phyloP scores from a whole-genome alignment of 2,329 filamentous ascomycete genomes.

The Fusarium sp. region DNA sequence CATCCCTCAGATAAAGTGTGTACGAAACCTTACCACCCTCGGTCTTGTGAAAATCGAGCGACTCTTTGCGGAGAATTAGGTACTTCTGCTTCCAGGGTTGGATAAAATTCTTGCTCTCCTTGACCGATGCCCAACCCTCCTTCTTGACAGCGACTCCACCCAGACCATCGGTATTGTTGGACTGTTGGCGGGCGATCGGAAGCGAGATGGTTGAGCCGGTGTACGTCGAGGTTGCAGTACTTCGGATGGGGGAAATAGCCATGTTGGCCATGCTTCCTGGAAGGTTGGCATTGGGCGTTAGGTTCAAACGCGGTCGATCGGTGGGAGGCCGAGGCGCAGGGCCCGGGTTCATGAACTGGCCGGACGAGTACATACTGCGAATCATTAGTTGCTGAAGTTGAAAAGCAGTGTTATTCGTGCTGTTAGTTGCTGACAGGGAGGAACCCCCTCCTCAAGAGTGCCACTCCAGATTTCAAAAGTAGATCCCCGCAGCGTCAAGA shows the following conservation, averaged over 20 bases:
- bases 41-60: conserved; percentile 93
- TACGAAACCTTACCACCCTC: conserved; percentile 89
- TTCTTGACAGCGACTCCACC: conserved; percentile 79
- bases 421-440: conserved; percentile 7
- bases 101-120: conserved; percentile 89
- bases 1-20: conserved; percentile 84
- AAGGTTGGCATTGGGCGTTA: conserved; percentile 79
- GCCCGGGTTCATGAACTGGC: conserved; percentile 94
- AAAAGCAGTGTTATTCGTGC: background rate
- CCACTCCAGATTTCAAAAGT: background rate
- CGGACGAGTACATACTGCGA: conserved; percentile 64
- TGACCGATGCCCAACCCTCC: conserved; percentile 84
- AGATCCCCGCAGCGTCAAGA: background rate
- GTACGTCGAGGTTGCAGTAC: conserved; percentile 66
- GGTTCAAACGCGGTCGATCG: conserved; percentile 81
- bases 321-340: conserved; percentile 90
- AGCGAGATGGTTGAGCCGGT: conserved; percentile 68
- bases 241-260: conserved; percentile 76
- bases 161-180: conserved; percentile 68
- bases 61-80: conserved; percentile 89
- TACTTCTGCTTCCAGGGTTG: conserved; percentile 90
- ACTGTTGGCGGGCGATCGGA: conserved; percentile 71
- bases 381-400: conserved; percentile 27
- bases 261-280: conserved; percentile 83
- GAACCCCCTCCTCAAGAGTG: background rate